These are phyloP conservation scores for Acanthamoeba divionensis DNA, from an alignment of 208 protist species.

Conservation along the genomic window DNA sequence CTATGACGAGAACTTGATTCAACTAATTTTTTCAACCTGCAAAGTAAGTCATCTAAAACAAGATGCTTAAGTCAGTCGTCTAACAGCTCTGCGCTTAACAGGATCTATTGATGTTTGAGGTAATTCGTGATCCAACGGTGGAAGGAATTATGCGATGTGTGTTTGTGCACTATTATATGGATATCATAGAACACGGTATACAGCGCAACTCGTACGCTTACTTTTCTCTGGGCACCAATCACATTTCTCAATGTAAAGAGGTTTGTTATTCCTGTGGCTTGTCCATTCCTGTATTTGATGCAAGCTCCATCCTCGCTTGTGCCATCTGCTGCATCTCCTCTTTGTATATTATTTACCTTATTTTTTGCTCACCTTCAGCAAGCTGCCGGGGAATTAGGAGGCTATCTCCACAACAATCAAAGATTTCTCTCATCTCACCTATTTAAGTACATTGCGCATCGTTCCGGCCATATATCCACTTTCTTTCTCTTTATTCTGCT, in stretches of 20 bases:
- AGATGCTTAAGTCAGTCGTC: background rate
- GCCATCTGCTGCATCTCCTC: too few species aligned
- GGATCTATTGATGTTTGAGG: background rate
- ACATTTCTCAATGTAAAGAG: background rate
- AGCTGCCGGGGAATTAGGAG: too few species aligned
- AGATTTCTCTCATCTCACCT: too few species aligned
- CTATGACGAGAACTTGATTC: background rate
- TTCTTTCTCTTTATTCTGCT: constrained; percentile 15
- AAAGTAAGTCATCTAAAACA: background rate
- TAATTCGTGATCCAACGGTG: background rate
- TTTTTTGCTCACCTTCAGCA: too few species aligned
- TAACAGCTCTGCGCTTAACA: background rate
- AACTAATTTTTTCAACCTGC: background rate
- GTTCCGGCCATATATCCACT: background rate
- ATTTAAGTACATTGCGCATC: background rate
- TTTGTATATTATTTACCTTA: too few species aligned
- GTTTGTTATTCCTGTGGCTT: background rate
- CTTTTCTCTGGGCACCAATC: background rate
- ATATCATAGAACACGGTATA: background rate
- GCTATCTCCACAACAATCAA: too few species aligned
- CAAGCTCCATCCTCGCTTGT: too few species aligned
- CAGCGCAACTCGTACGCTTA: background rate
- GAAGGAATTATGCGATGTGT: background rate
- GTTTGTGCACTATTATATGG: constrained; percentile 30
- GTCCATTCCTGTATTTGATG: too few species aligned